Conservation (phyloP, 768 basidiomycete species). For the Termitomyces sp. region DNA sequence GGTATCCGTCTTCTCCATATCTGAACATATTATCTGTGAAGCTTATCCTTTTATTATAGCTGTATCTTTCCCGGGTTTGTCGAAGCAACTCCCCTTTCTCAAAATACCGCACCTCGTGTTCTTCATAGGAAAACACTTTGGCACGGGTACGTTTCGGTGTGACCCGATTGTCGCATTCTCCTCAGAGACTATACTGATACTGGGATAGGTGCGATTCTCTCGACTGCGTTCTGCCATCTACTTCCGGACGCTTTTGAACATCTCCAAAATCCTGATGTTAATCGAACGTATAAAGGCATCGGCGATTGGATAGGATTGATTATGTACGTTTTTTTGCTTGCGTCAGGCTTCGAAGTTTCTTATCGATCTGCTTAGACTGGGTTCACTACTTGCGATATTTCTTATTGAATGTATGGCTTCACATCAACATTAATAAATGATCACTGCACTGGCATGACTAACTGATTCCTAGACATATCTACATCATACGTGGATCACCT, state of each 20-base stretch:
- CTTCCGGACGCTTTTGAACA: slow-evolving; percentile 73
- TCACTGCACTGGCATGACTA: slow-evolving; percentile 2
- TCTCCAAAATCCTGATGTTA: slow-evolving; percentile 44
- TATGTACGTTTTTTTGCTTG: slow-evolving; percentile 50
- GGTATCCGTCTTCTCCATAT: slow-evolving; percentile 33
- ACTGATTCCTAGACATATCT: slow-evolving; percentile 51
- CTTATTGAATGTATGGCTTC: slow-evolving; percentile 68
- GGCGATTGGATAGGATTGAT: slow-evolving; percentile 66
- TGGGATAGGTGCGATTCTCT: slow-evolving; percentile 66
- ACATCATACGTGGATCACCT: slow-evolving; percentile 73
- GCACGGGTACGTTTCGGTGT: slow-evolving; percentile 48
- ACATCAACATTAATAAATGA: not conserved
- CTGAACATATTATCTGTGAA: not conserved
- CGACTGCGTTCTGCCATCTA: slow-evolving; percentile 81
- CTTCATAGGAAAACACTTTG: slow-evolving; percentile 87
- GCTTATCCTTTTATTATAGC: slow-evolving; percentile 31
- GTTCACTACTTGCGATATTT: slow-evolving; percentile 69
- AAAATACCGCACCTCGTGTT: slow-evolving; percentile 67
- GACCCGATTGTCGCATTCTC: not conserved
- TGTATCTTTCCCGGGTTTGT: slow-evolving; percentile 70
- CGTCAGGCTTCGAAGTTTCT: slow-evolving; percentile 3
- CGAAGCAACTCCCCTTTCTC: slow-evolving; percentile 48
- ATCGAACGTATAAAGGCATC: slow-evolving; percentile 40
- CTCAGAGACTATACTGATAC: not conserved
- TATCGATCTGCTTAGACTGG: slow-evolving; percentile 36